A percentile compares a stretch with the other conserved stretches of the same genome.
Conservation (phyloP, 177 flowering plant genomes). For the Tripterygium wilfordii region DNA sequence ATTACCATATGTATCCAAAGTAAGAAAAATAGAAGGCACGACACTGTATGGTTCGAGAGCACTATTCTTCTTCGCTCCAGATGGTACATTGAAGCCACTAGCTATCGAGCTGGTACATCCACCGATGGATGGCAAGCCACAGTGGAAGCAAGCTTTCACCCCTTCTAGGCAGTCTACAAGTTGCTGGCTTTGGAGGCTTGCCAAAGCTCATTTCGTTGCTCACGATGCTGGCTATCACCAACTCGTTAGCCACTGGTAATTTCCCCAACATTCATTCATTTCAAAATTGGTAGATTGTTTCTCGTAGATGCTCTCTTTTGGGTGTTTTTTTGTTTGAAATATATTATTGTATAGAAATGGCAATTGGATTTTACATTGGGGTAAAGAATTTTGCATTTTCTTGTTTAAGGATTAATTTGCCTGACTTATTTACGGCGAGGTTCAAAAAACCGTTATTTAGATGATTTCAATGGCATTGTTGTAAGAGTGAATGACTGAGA, state of each 20-base stretch:
- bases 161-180: constrained; percentile 42
- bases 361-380: too few species aligned
- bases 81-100: constrained; percentile 38
- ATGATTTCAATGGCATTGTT: too few species aligned
- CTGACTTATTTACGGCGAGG: too few species aligned
- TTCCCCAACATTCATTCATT: neutral
- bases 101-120: constrained; percentile 69
- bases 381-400: too few species aligned
- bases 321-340: too few species aligned
- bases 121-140: constrained; percentile 36
- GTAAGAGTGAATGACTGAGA: too few species aligned
- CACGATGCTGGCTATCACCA: constrained; percentile 69
- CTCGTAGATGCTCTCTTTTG: too few species aligned
- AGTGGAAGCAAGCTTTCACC: constrained; percentile 56
- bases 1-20: constrained; percentile 49
- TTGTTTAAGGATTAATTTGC: too few species aligned
- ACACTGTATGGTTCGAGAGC: constrained; percentile 57
- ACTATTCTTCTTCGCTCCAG: constrained; percentile 38
- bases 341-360: too few species aligned
- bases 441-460: too few species aligned
- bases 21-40: constrained; percentile 34
- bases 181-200: constrained; percentile 65
- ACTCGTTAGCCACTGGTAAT: constrained; percentile 61
- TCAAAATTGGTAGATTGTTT: too few species aligned
- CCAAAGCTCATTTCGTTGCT: constrained; percentile 61